Evolutionary conservation across 1,284 basidiomycete species (phyloP), one percentile per base, ranked within the genome.

Genomic region (Tetrapyrgos nigripes): DNA sequence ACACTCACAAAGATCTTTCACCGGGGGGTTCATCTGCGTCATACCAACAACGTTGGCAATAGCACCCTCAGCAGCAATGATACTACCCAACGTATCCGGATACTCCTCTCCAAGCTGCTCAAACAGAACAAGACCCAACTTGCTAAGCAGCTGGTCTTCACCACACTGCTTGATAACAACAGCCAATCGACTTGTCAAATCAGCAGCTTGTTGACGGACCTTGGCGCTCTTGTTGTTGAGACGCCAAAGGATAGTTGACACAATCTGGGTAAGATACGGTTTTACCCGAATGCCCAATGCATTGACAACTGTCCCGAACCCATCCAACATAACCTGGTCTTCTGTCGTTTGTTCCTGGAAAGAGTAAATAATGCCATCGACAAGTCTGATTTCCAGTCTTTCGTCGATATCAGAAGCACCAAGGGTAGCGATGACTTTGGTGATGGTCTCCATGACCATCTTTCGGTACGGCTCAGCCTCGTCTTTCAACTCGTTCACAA

Each of bases 401-500:
- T 99, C 96, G 70, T 99, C 97, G 59, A 99, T 93, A 70, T 99
- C 97, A 1, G 96, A 94, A 2, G 97, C 94, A 57, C 97, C 96
- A 3, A 97, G 86, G 11, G 91, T 92, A 6, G 91, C 88, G 29
- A 99, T 85, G 37, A 99, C 97, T 73, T 98, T 97, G 23, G 96
- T 97, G 67, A 99, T 98, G 0, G 97, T 98, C 79, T 99, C 97
- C 97, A 99, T 99, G 44, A 98, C 96, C 97, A 99, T 99, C 83
- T 98, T 98, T 64, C 97, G 84, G 82, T 97, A 98, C 5, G 96
- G 95, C 79, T 99, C 97, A 1, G 92, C 91, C 73, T 96, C 94
- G 68, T 97, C 94, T 81, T 99, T 99, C 63, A 99, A 81, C 71
- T 97, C 96, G 71, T 98, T 97, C 60, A 97, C 96, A 64, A 99